phyloP scores from a whole-genome alignment of 257 asterid species.

The Cinchona pubescens region DNA sequence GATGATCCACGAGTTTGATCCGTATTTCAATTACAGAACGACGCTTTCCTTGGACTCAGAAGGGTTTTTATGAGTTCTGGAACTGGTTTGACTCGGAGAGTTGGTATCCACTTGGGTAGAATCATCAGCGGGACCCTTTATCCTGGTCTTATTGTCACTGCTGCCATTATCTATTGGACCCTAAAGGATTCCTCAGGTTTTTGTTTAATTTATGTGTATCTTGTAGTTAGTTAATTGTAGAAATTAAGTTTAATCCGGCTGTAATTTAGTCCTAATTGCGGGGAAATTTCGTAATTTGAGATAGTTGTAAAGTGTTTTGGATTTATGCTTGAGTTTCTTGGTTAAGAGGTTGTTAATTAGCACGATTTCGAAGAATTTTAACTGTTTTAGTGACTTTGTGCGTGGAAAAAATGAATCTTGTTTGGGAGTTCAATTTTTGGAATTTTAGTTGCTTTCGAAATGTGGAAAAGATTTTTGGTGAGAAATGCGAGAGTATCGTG shows the following conservation, averaged over 20 bases:
- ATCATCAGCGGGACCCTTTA: conserved; percentile 92
- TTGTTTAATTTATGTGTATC: not conserved
- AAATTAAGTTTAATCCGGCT: not conserved
- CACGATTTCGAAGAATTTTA: not conserved
- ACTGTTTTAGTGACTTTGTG: not conserved
- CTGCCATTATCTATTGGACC: conserved; percentile 85
- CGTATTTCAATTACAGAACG: conserved; percentile 93
- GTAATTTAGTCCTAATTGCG: not conserved
- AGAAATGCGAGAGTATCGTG: not conserved
- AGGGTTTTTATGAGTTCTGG: conserved; percentile 93
- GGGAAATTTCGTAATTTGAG: not conserved
- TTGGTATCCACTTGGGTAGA: conserved; percentile 97
- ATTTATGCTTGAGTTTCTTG: not conserved
- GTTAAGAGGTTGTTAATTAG: not conserved
- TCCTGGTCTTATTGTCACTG: conserved; percentile 99
- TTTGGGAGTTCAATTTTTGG: not conserved
- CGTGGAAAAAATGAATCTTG: conserved; percentile 1
- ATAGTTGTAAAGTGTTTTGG: not conserved
- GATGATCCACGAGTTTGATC: conserved; percentile 99
- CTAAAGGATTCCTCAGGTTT: conserved; percentile 78
- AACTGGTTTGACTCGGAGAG: conserved; percentile 98
- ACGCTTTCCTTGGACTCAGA: conserved; percentile 73
- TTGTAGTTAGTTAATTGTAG: not conserved
- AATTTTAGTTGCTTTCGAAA: not conserved
- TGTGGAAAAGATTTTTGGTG: not conserved